Conservation (phyloP, 805 yeast species). For the Yamadazyma endophytica region DNA sequence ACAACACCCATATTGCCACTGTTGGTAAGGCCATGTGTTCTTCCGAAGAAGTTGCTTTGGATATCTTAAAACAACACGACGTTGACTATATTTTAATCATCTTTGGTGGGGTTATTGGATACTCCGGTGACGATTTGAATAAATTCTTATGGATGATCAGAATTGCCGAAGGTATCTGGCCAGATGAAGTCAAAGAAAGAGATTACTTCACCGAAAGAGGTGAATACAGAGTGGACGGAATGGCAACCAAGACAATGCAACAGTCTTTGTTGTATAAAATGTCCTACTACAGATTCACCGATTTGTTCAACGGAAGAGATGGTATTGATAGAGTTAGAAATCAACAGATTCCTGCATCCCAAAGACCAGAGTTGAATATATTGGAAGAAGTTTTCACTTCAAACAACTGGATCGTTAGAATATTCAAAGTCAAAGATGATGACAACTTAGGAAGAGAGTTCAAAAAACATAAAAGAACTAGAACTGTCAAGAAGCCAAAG, state of each 20-base stretch:
- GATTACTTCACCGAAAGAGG: conserved; percentile 80
- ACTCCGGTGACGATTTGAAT: conserved; percentile 93
- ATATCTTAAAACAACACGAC: conserved; percentile 83
- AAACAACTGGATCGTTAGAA: conserved; percentile 95
- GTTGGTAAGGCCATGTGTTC: conserved; percentile 98
- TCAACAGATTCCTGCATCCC: conserved; percentile 58
- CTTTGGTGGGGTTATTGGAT: conserved; percentile 92
- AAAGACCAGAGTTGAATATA: conserved; percentile 56
- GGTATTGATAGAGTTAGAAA: conserved; percentile 85
- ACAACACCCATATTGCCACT: conserved; percentile 97
- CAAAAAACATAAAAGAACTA: conserved; percentile 41
- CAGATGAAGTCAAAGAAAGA: conserved; percentile 90
- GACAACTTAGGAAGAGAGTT: conserved; percentile 85
- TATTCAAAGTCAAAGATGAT: conserved; percentile 84
- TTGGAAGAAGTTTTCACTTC: conserved; percentile 93
- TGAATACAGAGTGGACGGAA: conserved; percentile 80
- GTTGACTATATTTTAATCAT: conserved; percentile 92
- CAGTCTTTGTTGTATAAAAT: conserved; percentile 91
- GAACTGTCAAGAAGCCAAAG: conserved; percentile 48
- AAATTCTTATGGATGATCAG: conserved; percentile 99
- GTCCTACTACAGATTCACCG: conserved; percentile 84
- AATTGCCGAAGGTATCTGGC: conserved; percentile 99
- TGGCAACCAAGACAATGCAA: conserved; percentile 81
- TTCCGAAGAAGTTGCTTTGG: conserved; percentile 80
- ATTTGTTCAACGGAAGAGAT: conserved; percentile 56